Base-by-base conservation (phyloP, 495 filamentous ascomycete genomes). In the Letharia columbiana region DNA sequence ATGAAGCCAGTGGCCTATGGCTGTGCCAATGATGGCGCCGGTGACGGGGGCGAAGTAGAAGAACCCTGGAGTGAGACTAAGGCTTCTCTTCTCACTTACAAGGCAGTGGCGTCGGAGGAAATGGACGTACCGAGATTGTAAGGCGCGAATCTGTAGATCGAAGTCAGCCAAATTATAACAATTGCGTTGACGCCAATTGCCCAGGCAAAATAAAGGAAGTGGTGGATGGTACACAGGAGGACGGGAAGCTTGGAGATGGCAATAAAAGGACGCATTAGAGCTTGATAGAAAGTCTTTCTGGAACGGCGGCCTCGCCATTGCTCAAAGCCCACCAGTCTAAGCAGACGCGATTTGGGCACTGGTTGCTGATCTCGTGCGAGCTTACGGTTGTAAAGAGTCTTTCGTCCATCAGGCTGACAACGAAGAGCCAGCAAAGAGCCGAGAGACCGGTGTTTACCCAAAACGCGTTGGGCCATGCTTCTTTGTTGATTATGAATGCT, bases 1-100 rank as follows among this genome's bases (percentile, higher is more conserved):
- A 90, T 87, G 70, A 87, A 88, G 74, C 79, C 80, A 88, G 71
- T 87, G 85, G 41, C 86, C 85, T 15, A 75, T 62, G 11, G 78
- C 31, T 71, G 83, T 81, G 52, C 83, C 84, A 3, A 88, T 74
- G 37, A 80, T 68, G 18, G 78, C 79, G 39, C 79, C 83, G 13
- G 86, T 75, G 13, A 86, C 76, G 23, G 81, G 81, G 1, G 82
- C 81, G 74, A 86, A 86, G 73, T 87, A 88, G 74, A 86, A 84
- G 70, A 77, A 85, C 13, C 77, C 78, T 75, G 59, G 7, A 31
- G 1, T 40, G 13, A 11, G 33, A 37, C 11, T 39, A 12, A 58
- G 39, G 31, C 23, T 37, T 41, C 12, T n/a, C 0, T 17, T 31
- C 8, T 42, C 13, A 35, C 18, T 28, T 13, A 4, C 7, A 35